These are phyloP conservation scores for Chrysophaeum taylorii DNA, from an alignment of 352 stramenopile species.

Conservation along the genomic window DNA sequence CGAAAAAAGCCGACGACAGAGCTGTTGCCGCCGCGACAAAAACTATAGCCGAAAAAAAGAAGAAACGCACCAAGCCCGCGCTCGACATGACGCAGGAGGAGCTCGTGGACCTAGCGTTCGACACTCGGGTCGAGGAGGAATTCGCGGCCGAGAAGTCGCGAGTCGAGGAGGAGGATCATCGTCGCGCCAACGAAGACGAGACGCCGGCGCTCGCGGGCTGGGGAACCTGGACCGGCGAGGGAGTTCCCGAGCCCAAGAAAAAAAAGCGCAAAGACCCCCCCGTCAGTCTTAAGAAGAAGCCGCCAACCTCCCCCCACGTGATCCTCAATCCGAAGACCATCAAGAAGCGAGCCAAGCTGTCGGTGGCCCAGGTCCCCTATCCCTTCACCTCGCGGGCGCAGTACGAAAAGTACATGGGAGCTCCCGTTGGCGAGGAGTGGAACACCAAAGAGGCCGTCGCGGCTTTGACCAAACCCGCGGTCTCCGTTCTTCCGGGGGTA, in stretches of 20 bases:
- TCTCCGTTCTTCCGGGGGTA: conserved; percentile 63
- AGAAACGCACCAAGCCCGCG: too few species aligned
- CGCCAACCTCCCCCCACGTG: conserved; percentile 32
- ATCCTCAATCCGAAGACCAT: conserved; percentile 35
- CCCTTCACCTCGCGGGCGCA: conserved; percentile 79
- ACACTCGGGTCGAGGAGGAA: conserved; percentile 36
- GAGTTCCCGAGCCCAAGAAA: too few species aligned
- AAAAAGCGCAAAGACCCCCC: background rate
- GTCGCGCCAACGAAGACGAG: conserved; percentile 17
- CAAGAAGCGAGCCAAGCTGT: conserved; percentile 27
- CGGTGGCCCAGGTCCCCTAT: conserved; percentile 66
- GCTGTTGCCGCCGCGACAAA: too few species aligned
- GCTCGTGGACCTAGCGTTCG: conserved; percentile 74
- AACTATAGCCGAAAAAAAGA: too few species aligned
- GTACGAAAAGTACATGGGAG: conserved; percentile 81
- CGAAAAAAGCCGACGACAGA: background rate
- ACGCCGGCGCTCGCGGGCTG: conserved; percentile 63
- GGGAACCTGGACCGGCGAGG: conserved; percentile 73
- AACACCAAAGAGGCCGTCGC: conserved; percentile 67
- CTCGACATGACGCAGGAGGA: conserved; percentile 68
- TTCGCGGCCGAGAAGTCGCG: background rate
- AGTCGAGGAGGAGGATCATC: conserved; percentile 9
- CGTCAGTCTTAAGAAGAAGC: background rate
- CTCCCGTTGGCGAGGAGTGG: conserved; percentile 68
- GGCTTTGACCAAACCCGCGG: conserved; percentile 60